These are phyloP conservation scores for Aspergillus carlsbadensis DNA, from an alignment of 495 filamentous ascomycete genomes.

Conservation along the genomic window DNA sequence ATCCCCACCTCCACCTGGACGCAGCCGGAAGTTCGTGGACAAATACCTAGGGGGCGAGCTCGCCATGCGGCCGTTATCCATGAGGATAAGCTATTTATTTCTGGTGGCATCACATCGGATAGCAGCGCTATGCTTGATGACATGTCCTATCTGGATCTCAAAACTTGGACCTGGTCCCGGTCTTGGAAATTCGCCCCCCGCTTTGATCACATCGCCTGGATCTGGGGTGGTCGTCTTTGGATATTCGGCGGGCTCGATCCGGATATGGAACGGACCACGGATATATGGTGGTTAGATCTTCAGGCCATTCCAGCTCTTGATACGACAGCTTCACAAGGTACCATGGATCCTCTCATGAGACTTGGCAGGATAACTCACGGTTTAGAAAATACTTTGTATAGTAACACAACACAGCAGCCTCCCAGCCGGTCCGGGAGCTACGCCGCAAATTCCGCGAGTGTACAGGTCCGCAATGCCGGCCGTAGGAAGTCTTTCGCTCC, in stretches of 20 bases:
- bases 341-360: conserved; percentile 44
- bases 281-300: conserved; percentile 95
- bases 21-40: conserved; percentile 80
- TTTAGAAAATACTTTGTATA: conserved; percentile 39
- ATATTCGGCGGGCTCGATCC: conserved; percentile 94
- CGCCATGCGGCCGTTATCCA: conserved; percentile 92
- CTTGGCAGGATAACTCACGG: conserved; percentile 39
- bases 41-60: conserved; percentile 82
- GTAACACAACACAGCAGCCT: conserved; percentile 41
- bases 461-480: conserved; percentile 74
- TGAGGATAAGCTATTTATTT: conserved; percentile 93
- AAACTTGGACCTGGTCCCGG: conserved; percentile 96
- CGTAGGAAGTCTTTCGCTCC: conserved; percentile 72
- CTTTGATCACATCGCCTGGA: conserved; percentile 91
- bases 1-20: conserved; percentile 91
- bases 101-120: conserved; percentile 85
- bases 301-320: conserved; percentile 85
- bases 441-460: conserved; percentile 83
- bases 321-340: conserved; percentile 66
- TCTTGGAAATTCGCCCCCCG: conserved; percentile 92
- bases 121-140: conserved; percentile 90
- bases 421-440: conserved; percentile 67
- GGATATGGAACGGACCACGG: conserved; percentile 92
- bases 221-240: conserved; percentile 90
- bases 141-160: conserved; percentile 92